Evolutionary conservation across 139 green algal species (phyloP), one percentile per base, ranked within the genome.

Genomic region (Asterochloris sp.): DNA sequence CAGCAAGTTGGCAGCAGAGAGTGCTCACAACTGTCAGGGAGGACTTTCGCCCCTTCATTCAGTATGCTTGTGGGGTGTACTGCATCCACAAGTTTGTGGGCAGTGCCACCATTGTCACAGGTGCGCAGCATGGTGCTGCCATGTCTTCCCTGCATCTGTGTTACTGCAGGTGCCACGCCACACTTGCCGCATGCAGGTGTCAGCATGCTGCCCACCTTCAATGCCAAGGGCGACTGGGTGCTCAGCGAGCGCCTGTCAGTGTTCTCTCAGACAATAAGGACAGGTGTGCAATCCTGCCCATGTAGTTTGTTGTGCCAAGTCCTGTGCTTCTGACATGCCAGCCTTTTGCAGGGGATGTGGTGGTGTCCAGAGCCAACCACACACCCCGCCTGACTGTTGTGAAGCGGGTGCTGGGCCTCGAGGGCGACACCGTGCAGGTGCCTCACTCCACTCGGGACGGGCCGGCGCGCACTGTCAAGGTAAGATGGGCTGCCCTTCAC

Each of bases 391-490:
- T 94, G 38, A 83, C 87, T 62, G 91, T 97, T 47, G 93, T 85
- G 86, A 97, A 97, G 84, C 83, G 94, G 0, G 84, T 97, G 38
- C 73, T 93, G 14, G 93, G 86, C 0, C 26, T 96, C 62, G 87
- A 87, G 47, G 93, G 93, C 0, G 90, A 94, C 78, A 64, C 76
- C 21, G 81, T 93, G 62, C 23, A 61, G 11, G 74, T 90, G 15
- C 62, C 69, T 11, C 62, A 66, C 28, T 67, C 66, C 23, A 67
- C 76, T 68, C 61, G 38, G 64, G 67, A 73, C 27, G 76, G 76
- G 11, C 76, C 76, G 54, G 76, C 76, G 14, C 60, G 76, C 17
- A 80, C 60, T 60, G 76, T 80, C 24, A 80, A 80, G 76, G 76
- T 69, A 69, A 47, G 13, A 0, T 69, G 14, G 13, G 60, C 69